Evolutionary conservation across 805 yeast genomes (phyloP).

Genomic region (Jamesozyma lodderae): DNA sequence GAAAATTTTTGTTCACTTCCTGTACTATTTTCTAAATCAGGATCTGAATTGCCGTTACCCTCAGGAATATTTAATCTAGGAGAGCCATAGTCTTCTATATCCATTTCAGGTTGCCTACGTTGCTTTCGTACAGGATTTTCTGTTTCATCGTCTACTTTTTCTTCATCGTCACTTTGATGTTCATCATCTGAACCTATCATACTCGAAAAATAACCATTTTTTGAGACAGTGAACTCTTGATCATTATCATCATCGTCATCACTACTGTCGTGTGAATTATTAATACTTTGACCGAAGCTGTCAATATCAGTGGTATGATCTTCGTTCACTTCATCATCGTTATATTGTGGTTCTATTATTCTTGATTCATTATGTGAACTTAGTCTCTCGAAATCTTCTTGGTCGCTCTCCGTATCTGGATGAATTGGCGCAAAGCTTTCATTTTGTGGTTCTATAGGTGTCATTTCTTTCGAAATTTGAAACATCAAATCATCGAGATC

Average conservation of each 20-base stretch:
- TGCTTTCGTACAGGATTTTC: not conserved
- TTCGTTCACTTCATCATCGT: too few species aligned
- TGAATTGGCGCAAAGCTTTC: conserved; percentile 1
- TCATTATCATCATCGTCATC: conserved; percentile 10
- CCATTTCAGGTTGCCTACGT: not conserved
- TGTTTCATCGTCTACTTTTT: not conserved
- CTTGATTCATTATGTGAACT: not conserved
- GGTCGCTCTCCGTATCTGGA: too few species aligned
- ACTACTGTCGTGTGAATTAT: not conserved
- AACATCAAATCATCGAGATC: conserved; percentile 26
- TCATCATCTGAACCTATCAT: conserved; percentile 4
- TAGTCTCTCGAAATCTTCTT: not conserved
- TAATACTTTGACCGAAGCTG: not conserved
- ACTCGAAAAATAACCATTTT: conserved; percentile 17
- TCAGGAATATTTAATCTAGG: not conserved
- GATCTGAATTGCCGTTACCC: too few species aligned
- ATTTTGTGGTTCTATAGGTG: conserved; percentile 11
- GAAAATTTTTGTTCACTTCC: not conserved
- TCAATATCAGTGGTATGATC: not conserved
- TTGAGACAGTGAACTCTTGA: conserved; percentile 16
- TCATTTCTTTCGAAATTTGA: conserved; percentile 28
- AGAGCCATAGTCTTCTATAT: not conserved
- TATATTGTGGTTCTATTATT: not conserved
- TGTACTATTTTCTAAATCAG: not conserved
- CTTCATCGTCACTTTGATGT: not conserved